These are phyloP conservation scores for Pseudozyma thailandica DNA, from an alignment of 1,284 basidiomycete species.

Conservation along the genomic window DNA sequence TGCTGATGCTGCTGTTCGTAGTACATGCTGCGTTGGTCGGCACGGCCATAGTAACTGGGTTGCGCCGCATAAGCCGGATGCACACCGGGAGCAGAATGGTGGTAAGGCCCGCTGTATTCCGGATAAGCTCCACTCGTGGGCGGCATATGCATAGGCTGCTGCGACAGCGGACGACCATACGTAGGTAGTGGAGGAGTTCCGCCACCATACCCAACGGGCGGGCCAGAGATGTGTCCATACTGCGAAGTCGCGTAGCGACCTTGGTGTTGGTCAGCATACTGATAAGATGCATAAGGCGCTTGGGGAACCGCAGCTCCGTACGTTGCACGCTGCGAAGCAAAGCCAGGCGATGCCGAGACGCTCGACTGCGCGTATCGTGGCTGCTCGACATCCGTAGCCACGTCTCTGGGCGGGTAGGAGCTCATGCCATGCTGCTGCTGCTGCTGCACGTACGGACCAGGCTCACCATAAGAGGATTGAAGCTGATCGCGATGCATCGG, in stretches of 20 bases:
- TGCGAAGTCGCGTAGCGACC: conserved; percentile 8
- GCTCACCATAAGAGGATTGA: not conserved
- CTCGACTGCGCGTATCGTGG: conserved; percentile 19
- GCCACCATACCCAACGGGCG: conserved; percentile 13
- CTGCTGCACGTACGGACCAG: not conserved
- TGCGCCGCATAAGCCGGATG: conserved; percentile 16
- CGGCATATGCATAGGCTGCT: conserved; percentile 16
- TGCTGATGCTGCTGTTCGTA: conserved; percentile 12
- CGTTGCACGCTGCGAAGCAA: not conserved
- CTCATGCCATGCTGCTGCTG: not conserved
- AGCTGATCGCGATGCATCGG: conserved; percentile 15
- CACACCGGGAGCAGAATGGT: conserved; percentile 18
- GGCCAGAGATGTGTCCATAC: conserved; percentile 25
- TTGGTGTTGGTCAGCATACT: conserved; percentile 2
- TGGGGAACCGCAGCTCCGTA: conserved; percentile 1
- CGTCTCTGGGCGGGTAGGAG: conserved; percentile 4
- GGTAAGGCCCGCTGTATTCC: conserved; percentile 32
- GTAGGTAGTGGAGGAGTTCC: conserved; percentile 33
- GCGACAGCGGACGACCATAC: conserved; percentile 21
- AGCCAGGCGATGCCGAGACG: conserved; percentile 11
- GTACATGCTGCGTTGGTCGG: conserved; percentile 1
- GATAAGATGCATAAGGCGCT: conserved; percentile 13
- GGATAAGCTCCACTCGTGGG: conserved; percentile 5
- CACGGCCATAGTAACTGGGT: not conserved
- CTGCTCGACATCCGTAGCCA: conserved; percentile 3